Percentiles rank a stretch among this genome's conserved stretches.
Evolutionary conservation across 306 rosid species (phyloP).

Genomic region (Dalbergia cultrata): DNA sequence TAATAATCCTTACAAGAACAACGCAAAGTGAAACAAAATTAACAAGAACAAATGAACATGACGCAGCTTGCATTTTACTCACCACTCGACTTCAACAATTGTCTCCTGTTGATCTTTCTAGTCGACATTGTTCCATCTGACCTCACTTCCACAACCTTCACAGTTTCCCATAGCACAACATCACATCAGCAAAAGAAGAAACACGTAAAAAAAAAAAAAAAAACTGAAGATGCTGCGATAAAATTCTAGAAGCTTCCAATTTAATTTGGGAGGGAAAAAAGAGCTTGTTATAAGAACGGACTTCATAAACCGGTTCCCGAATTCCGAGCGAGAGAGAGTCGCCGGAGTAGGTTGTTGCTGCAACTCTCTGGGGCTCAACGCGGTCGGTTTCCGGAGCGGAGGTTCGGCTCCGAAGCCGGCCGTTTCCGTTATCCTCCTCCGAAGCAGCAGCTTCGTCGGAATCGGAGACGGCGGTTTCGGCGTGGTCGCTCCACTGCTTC

Average conservation of each 20-base stretch:
- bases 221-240: slow-evolving; percentile 7
- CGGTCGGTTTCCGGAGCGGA: slow-evolving; percentile 20
- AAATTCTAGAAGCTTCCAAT: slow-evolving; percentile 13
- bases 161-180: slow-evolving; percentile 1
- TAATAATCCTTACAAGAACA: background rate
- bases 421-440: slow-evolving; percentile 28
- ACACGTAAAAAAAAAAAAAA: background rate
- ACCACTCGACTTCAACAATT: slow-evolving; percentile 92
- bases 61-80: slow-evolving; percentile 44
- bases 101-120: slow-evolving; percentile 91
- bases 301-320: slow-evolving; percentile 96
- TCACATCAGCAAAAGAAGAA: background rate
- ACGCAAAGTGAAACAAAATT: slow-evolving; percentile 9
- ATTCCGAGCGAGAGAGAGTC: slow-evolving; percentile 84
- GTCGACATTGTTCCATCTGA: slow-evolving; percentile 72
- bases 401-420: slow-evolving; percentile 25
- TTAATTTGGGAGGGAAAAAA: background rate
- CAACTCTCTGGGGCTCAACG: slow-evolving; percentile 50
- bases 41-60: slow-evolving; percentile 36
- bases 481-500: slow-evolving; percentile 61
- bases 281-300: slow-evolving; percentile 35
- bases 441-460: slow-evolving; percentile 40
- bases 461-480: slow-evolving; percentile 51
- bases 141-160: slow-evolving; percentile 90
- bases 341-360: slow-evolving; percentile 54